Conservation (phyloP, 2,329 filamentous ascomycete species). For the Colletotrichum sp. region DNA sequence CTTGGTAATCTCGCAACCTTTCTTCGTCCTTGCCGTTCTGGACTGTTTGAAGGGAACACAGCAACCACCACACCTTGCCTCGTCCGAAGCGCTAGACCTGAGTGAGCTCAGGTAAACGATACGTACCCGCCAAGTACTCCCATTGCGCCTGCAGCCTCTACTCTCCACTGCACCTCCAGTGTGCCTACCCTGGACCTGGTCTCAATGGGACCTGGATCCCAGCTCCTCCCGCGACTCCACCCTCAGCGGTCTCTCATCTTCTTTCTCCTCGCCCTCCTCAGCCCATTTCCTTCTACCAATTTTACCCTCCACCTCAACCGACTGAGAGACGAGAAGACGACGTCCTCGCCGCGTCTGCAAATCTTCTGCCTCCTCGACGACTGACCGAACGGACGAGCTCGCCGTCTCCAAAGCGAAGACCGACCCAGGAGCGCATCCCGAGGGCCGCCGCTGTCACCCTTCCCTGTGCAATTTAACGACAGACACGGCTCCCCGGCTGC, state of each 20-base stretch:
- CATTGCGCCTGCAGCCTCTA: background rate
- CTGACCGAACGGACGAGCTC: background rate
- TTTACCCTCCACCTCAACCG: constrained; percentile 12
- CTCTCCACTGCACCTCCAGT: constrained; percentile 6
- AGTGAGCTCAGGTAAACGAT: background rate
- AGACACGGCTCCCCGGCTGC: background rate
- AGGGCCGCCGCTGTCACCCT: background rate
- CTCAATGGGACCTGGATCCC: constrained; percentile 5
- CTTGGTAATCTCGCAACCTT: constrained; percentile 15
- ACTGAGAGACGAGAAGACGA: background rate
- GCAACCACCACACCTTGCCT: background rate
- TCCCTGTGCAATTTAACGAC: background rate
- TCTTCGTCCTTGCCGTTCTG: background rate
- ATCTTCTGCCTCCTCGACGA: background rate
- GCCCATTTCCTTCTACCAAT: constrained; percentile 8
- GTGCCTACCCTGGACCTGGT: constrained; percentile 13
- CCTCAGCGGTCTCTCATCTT: constrained; percentile 11
- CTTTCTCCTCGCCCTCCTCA: constrained; percentile 20
- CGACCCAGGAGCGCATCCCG: background rate
- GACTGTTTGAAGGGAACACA: background rate
- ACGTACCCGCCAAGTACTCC: constrained; percentile 9
- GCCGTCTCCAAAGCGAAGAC: background rate
- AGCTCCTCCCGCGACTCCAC: constrained; percentile 21
- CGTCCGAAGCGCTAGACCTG: background rate
- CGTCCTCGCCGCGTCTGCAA: background rate